These are phyloP conservation scores for Lactarius pseudohatsudake DNA, from an alignment of 768 basidiomycete species.

Conservation along the genomic window DNA sequence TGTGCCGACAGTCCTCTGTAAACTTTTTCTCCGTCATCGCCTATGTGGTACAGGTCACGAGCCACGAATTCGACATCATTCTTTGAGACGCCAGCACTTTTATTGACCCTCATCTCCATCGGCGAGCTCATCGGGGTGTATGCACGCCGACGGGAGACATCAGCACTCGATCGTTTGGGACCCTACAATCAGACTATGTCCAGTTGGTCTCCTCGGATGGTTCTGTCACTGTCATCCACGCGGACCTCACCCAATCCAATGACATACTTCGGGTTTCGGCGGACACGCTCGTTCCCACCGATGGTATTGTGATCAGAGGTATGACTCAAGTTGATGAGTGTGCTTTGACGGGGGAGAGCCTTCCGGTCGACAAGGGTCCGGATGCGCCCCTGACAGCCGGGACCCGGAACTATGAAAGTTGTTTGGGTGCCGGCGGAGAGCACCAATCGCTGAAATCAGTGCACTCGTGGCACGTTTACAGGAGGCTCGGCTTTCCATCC, in stretches of 20 bases:
- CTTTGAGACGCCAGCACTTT: conserved; percentile 46
- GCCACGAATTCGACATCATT: conserved; percentile 37
- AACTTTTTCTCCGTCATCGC: conserved; percentile 44
- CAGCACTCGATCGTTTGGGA: conserved; percentile 38
- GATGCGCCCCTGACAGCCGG: conserved; percentile 41
- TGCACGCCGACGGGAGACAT: conserved; percentile 38
- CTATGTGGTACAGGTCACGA: conserved; percentile 37
- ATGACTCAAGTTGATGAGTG: conserved; percentile 44
- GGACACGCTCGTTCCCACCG: conserved; percentile 40
- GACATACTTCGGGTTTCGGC: conserved; percentile 40
- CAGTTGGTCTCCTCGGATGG: conserved; percentile 34
- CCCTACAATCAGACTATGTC: conserved; percentile 37
- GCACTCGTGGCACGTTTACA: conserved; percentile 40
- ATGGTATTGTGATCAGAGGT: conserved; percentile 39
- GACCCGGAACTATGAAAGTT: conserved; percentile 41
- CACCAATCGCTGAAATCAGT: conserved; percentile 40
- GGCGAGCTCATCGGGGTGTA: conserved; percentile 41
- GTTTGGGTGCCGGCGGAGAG: conserved; percentile 42
- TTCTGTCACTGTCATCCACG: conserved; percentile 29
- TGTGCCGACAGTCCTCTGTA: conserved; percentile 40
- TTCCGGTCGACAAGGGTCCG: conserved; percentile 38
- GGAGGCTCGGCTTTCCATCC: conserved; percentile 39
- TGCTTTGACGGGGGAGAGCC: conserved; percentile 44
- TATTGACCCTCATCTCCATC: conserved; percentile 44
- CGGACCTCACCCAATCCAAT: conserved; percentile 39